A percentile compares a stretch with the other conserved stretches of the same genome.
Conservation (phyloP, 2,329 filamentous ascomycete species). For the Penicillium griseofulvum region DNA sequence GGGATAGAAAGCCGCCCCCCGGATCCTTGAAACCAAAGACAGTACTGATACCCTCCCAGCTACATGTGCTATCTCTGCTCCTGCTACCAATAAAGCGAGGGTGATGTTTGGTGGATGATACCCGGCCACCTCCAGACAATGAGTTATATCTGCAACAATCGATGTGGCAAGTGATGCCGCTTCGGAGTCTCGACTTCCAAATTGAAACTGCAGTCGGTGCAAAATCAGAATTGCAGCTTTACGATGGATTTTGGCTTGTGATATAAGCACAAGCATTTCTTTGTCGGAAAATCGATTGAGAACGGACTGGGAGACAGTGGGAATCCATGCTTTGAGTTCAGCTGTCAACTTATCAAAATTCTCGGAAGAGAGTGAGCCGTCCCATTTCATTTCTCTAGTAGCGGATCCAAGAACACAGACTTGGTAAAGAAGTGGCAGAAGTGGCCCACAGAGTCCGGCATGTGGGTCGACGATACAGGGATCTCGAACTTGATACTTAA, state of each 20-base stretch:
- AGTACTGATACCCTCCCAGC: not conserved
- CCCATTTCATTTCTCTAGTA: not conserved
- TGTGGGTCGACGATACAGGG: not conserved
- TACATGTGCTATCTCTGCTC: not conserved
- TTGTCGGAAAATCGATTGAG: not conserved
- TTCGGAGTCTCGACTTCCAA: not conserved
- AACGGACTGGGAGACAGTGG: not conserved
- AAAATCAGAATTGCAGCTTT: constrained; percentile 1
- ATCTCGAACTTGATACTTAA: not conserved
- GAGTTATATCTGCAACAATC: not conserved
- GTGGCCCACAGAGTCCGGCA: constrained; percentile 1
- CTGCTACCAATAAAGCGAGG: not conserved
- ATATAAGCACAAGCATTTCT: constrained; percentile 1
- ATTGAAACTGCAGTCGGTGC: not conserved
- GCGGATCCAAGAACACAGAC: not conserved
- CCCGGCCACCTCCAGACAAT: not conserved
- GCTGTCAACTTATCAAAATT: not conserved
- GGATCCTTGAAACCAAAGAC: not conserved
- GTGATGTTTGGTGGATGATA: constrained; percentile 2
- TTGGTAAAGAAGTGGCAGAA: constrained; percentile 2
- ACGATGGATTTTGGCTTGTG: not conserved
- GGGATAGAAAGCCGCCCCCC: not conserved
- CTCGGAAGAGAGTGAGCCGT: not conserved
- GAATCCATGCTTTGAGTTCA: not conserved
- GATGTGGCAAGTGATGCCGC: not conserved